phyloP scores from a whole-genome alignment of 1,284 basidiomycete genomes.

The Crepidotus sp. region DNA sequence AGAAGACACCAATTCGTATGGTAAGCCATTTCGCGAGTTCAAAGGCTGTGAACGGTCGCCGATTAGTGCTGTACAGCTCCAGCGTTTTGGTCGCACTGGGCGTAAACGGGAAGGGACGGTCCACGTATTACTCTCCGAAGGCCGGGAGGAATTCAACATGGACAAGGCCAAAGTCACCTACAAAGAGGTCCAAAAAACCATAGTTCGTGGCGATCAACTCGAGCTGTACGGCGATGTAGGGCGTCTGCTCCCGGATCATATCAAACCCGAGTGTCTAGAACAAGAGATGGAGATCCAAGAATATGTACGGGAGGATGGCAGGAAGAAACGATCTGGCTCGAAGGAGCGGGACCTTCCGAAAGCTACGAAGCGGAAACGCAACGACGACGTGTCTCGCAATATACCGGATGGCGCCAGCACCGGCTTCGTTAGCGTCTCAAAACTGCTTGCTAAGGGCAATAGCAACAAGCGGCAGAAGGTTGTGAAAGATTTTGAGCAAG shows the following conservation, averaged over 20 bases:
- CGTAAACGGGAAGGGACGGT: constrained; percentile 87
- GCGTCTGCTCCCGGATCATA: constrained; percentile 73
- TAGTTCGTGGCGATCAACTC: constrained; percentile 77
- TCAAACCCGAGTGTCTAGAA: constrained; percentile 74
- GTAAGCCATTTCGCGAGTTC: constrained; percentile 32
- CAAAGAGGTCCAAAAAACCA: constrained; percentile 82
- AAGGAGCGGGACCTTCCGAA: constrained; percentile 24
- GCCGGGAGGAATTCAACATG: constrained; percentile 88
- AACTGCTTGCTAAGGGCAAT: constrained; percentile 45
- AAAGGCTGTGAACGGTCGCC: constrained; percentile 1
- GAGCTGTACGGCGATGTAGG: constrained; percentile 91
- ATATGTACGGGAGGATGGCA: constrained; percentile 50
- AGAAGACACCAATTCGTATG: constrained; percentile 95
- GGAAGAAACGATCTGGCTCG: constrained; percentile 29
- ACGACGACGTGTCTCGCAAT: constrained; percentile 56
- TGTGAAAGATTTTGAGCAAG: constrained; percentile 30
- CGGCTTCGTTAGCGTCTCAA: constrained; percentile 55
- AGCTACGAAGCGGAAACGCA: constrained; percentile 58
- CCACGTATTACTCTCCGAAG: constrained; percentile 88
- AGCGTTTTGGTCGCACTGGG: constrained; percentile 93
- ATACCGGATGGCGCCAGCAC: constrained; percentile 55
- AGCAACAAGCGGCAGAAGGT: constrained; percentile 40
- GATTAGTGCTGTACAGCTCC: constrained; percentile 51
- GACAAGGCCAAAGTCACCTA: constrained; percentile 86
- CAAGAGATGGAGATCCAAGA: constrained; percentile 74